A percentile compares a stretch with the other conserved stretches of the same genome.
Conservation (phyloP, 768 basidiomycete genomes). For the Porphyrellus cyaneotinctus region DNA sequence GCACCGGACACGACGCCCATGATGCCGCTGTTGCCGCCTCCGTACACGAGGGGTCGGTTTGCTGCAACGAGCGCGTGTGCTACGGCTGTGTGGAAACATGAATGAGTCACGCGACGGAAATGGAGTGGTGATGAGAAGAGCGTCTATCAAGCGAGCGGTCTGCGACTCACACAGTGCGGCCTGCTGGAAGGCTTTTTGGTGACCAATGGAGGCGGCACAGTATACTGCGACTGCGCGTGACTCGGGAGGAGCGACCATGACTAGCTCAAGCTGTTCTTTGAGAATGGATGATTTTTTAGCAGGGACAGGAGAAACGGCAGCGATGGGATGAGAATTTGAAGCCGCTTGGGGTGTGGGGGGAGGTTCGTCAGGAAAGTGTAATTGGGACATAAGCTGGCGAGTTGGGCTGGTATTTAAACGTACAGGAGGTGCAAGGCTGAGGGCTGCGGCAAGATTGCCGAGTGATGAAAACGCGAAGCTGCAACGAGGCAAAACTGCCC, state of each 20-base stretch:
- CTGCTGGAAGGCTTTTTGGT: constrained; percentile 50
- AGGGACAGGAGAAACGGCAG: neutral
- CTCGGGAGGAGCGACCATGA: constrained; percentile 30
- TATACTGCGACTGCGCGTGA: constrained; percentile 67
- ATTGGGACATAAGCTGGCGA: constrained; percentile 10
- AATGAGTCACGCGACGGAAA: constrained; percentile 2
- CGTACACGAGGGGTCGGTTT: constrained; percentile 73
- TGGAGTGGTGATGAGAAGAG: neutral
- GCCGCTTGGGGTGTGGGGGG: neutral
- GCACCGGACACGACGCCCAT: constrained; percentile 81
- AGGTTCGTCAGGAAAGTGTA: constrained; percentile 4
- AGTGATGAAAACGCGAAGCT: constrained; percentile 5
- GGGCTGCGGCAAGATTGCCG: constrained; percentile 7
- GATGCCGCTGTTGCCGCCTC: constrained; percentile 77
- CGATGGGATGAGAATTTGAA: neutral
- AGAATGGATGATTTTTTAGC: neutral
- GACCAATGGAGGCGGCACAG: constrained; percentile 76
- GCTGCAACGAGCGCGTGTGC: constrained; percentile 65
- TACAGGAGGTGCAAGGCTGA: constrained; percentile 11
- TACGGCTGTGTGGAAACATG: constrained; percentile 45
- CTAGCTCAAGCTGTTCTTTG: constrained; percentile 10
- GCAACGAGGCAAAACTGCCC: constrained; percentile 22
- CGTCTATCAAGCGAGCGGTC: neutral
- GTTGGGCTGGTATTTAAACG: constrained; percentile 25
- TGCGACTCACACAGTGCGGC: constrained; percentile 66